Evolutionary conservation across 129 eudicot species (phyloP).

Genomic region (Pulicaria dysenterica): DNA sequence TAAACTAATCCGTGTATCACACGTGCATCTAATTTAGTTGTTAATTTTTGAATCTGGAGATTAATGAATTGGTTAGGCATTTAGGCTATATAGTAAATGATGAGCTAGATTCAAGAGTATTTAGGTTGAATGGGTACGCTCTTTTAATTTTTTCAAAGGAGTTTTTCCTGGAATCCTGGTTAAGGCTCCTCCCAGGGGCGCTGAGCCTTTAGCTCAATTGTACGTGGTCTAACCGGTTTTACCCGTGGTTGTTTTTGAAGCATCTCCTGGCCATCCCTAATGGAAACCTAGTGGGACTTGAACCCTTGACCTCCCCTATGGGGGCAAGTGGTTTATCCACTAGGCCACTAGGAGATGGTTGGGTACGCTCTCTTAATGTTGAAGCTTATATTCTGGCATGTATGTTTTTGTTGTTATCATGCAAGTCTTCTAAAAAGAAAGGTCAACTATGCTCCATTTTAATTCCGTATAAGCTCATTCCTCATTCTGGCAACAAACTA

Average conservation of each 20-base stretch:
- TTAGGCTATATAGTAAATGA: conserved; percentile 18
- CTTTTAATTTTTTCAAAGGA: too few relatives aligned
- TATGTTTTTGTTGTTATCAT: conserved; percentile 9
- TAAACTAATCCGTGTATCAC: too few relatives aligned
- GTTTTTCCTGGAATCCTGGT: too few relatives aligned
- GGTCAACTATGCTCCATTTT: background rate
- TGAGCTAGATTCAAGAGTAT: background rate
- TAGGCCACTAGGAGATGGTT: too few relatives aligned
- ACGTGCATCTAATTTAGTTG: background rate
- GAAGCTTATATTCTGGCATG: conserved; percentile 8
- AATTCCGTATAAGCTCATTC: background rate
- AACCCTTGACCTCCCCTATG: too few relatives aligned
- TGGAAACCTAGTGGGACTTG: too few relatives aligned
- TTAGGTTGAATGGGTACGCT: conserved; percentile 11
- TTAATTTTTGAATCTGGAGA: background rate
- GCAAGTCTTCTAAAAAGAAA: background rate
- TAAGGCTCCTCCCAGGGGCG: too few relatives aligned
- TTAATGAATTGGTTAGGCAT: conserved; percentile 12
- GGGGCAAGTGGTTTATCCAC: too few relatives aligned
- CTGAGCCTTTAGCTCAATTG: too few relatives aligned
- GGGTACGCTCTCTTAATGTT: background rate
- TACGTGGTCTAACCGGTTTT: too few relatives aligned
- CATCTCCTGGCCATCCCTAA: too few relatives aligned
- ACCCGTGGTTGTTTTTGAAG: too few relatives aligned
- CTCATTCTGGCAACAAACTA: background rate